Evolutionary conservation across 1,284 basidiomycete genomes (phyloP), one percentile per base, ranked within the genome.

Genomic region (Ustilago loliicola): DNA sequence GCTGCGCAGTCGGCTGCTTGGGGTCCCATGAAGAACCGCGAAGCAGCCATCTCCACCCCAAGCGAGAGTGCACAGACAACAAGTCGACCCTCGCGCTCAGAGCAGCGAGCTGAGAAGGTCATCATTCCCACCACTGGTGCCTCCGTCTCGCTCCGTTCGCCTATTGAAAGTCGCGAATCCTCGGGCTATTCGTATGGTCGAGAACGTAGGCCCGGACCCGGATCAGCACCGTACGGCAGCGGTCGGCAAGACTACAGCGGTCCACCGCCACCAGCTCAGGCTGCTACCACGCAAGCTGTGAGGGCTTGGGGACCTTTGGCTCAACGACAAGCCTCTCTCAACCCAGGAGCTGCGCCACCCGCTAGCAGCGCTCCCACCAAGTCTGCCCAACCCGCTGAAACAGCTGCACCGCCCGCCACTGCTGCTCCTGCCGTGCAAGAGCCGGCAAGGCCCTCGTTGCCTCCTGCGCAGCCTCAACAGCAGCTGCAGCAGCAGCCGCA

Each of bases 221-320:
- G 57, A 13, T n/a, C 68, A 36, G 54, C 61, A 13, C 32, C 65
- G 7, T 73, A 68, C 30, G 61, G 65, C 27, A n/a, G 48, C n/a
- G 59, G 54, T 29, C 62, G 75, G 30, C 52, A 66, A 8, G 75
- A 77, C 5, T 55, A 60, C n/a, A 7, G 56, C 17, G 54, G 53
- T 7, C 38, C 45, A 29, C 50, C 66, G 2, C 57, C 67, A 19
- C 52, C 71, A 21, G 61, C 48, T n/a, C 64, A 66, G 32, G 61
- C 61, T 27, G 64, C 67, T 1, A 63, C 64, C 4, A 42, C 66
- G 1, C 66, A 70, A n/a, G 75, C 75, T 0, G 76, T 36, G 10
- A 60, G 76, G 34, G 72, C 76, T 25, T 86, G 84, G 84, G 84
- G 84, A 10, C 83, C 84, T 2, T 62, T 86, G 15, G 84, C 83